Base-by-base conservation (phyloP, 148 eudicot genomes). In the Dysphania ambrosioides region DNA sequence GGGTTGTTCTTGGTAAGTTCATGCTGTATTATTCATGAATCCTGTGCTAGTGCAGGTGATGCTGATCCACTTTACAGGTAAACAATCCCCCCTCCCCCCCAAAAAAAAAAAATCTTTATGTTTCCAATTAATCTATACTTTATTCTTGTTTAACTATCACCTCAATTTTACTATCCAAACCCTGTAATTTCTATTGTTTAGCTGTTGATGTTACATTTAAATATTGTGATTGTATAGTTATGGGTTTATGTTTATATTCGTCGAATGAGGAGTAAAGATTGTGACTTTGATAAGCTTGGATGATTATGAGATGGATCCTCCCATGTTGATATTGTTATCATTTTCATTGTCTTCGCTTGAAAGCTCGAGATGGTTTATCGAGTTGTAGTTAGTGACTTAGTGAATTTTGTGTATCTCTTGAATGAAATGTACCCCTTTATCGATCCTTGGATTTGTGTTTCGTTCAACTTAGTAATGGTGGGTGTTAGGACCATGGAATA, bases 41-140 rank as follows among this genome's bases (percentile, higher is more conserved):
- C 81, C 61, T 68, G 85, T 58, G 93, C 87, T 42, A 92, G 96
- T 86, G 82, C 89, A 60, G 98, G 98, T 70, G 98, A 93, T 86
- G 79, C 86, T 72, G 89, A 90, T 82, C 91, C 88, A 26, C 58
- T 75, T 70, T 92, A 92, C 79, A 85, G 88, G 97, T 92, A 86
- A n/a, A n/a, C n/a, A n/a, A n/a, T n/a, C n/a, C n/a, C 75, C 8
- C 15, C 26, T 8, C n/a, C n/a, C n/a, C n/a, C n/a, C n/a, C n/a
- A n/a, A n/a, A n/a, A n/a, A n/a, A n/a, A n/a, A n/a, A n/a, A n/a
- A 66, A 62, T 62, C 70, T 32, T 62, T 19, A 26, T 26, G n/a
- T 53, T 42, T 30, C 31, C 9, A 0, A 2, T 26, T 27, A 10
- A 5, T 49, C 40, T 10, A 12, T 24, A 38, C 18, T 19, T 7